Conservation (phyloP, 2,329 filamentous ascomycete genomes). For the Sarocladium oryzae region DNA sequence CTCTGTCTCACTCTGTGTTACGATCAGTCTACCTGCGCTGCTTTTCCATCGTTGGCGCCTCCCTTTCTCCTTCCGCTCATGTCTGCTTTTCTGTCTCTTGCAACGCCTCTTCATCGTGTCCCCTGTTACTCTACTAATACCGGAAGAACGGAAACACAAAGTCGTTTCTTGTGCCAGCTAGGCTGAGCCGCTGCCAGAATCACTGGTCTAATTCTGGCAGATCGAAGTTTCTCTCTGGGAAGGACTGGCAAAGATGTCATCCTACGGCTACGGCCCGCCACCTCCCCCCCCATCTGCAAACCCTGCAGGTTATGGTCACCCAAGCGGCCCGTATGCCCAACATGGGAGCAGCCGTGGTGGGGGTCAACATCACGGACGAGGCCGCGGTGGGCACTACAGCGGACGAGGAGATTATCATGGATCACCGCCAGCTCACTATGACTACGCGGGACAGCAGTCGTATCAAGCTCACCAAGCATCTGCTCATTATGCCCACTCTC, state of each 20-base stretch:
- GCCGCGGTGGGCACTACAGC: slow-evolving; percentile 25
- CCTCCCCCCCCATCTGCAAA: slow-evolving; percentile 36
- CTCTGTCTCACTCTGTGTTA: background rate
- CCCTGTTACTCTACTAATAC: background rate
- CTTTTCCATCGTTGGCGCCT: background rate
- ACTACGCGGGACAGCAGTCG: slow-evolving; percentile 32
- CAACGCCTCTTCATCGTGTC: background rate
- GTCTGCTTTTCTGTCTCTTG: background rate
- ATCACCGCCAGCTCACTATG: slow-evolving; percentile 32
- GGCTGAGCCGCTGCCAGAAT: background rate
- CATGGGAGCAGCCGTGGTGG: slow-evolving; percentile 30
- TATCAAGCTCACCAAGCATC: slow-evolving; percentile 30
- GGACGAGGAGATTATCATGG: slow-evolving; percentile 29
- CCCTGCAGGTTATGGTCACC: slow-evolving; percentile 31
- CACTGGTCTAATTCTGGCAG: background rate
- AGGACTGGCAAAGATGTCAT: slow-evolving; percentile 31
- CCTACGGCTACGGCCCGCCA: slow-evolving; percentile 49
- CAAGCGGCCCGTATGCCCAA: slow-evolving; percentile 15
- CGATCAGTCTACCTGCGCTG: background rate
- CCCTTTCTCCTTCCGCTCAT: background rate
- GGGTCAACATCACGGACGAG: slow-evolving; percentile 28
- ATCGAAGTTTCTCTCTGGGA: background rate
- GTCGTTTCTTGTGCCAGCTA: background rate
- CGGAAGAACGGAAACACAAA: too few relatives aligned
- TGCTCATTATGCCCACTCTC: slow-evolving; percentile 30